A percentile compares a stretch with the other conserved stretches of the same genome.
These are phyloP conservation scores for Metschnikowia orientalis DNA, from an alignment of 805 yeast genomes.

Conservation along the genomic window DNA sequence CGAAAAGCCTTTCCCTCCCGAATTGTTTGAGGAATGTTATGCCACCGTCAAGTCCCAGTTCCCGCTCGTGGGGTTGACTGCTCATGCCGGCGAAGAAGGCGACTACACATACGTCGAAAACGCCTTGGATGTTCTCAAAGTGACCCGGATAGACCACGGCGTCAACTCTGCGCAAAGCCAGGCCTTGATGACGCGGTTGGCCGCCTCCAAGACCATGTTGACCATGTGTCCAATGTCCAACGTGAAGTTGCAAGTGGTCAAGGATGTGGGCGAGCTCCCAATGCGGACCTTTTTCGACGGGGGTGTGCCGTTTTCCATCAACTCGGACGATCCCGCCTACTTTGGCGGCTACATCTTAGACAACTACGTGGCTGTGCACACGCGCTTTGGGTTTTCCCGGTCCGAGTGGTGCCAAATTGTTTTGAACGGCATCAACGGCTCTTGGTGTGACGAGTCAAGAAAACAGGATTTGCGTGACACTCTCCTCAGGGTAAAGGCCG, in stretches of 20 bases:
- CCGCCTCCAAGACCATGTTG: conserved; percentile 51
- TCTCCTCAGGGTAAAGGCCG: conserved; percentile 42
- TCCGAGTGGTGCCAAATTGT: conserved; percentile 64
- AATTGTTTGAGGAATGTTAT: conserved; percentile 62
- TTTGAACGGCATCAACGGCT: conserved; percentile 61
- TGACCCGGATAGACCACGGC: conserved; percentile 78
- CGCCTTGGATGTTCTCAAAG: conserved; percentile 50
- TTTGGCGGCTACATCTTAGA: conserved; percentile 83
- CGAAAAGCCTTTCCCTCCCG: conserved; percentile 76
- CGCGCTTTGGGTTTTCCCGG: conserved; percentile 57
- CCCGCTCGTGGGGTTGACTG: conserved; percentile 61
- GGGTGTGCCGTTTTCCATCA: conserved; percentile 67
- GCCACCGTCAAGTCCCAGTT: conserved; percentile 41
- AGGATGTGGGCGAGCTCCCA: conserved; percentile 64
- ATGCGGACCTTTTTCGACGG: conserved; percentile 54
- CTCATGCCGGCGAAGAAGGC: conserved; percentile 91
- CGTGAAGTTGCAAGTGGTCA: conserved; percentile 68
- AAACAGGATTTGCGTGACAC: conserved; percentile 44
- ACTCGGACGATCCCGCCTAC: conserved; percentile 56
- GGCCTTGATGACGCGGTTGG: conserved; percentile 53
- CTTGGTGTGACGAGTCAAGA: conserved; percentile 62
- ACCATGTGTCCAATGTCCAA: conserved; percentile 78
- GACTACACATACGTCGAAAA: conserved; percentile 61
- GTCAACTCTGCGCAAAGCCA: conserved; percentile 57
- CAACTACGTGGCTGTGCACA: conserved; percentile 64